phyloP scores from a whole-genome alignment of 768 basidiomycete species.

The Infundibulicybe gibba region DNA sequence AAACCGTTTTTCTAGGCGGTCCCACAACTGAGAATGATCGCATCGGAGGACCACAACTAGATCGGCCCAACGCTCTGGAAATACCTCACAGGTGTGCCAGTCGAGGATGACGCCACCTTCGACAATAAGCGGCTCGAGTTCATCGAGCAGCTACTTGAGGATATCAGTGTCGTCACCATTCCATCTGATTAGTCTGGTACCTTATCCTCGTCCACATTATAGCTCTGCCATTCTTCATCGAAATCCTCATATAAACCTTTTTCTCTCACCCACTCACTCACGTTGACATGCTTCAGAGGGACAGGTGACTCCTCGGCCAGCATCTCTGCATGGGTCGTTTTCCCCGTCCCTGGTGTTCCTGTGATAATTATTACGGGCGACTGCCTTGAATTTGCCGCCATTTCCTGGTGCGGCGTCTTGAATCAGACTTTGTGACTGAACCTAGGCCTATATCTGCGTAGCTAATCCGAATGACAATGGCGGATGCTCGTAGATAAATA shows the following conservation, averaged over 20 bases:
- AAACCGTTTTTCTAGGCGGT: constrained; percentile 86
- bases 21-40: constrained; percentile 85
- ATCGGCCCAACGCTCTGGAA: constrained; percentile 96
- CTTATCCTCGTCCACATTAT: constrained; percentile 95
- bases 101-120: constrained; percentile 84
- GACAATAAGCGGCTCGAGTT: constrained; percentile 69
- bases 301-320: constrained; percentile 69
- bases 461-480: no score
- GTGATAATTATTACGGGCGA: constrained; percentile 79
- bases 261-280: constrained; percentile 88
- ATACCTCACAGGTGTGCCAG: constrained; percentile 92
- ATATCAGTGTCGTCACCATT: neutral
- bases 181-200: constrained; percentile 35
- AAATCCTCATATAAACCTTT: constrained; percentile 76
- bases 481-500: no score
- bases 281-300: constrained; percentile 78
- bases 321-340: constrained; percentile 89
- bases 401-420: constrained; percentile 1
- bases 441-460: no score
- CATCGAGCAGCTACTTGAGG: constrained; percentile 70
- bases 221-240: constrained; percentile 94
- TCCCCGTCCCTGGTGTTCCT: constrained; percentile 94
- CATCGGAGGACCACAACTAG: constrained; percentile 91
- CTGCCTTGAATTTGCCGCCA: constrained; percentile 10
- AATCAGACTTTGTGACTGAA: no score